Evolutionary conservation across 192 early-diverging fungal species (phyloP).

Genomic region (Polychytrium aggregatum): DNA sequence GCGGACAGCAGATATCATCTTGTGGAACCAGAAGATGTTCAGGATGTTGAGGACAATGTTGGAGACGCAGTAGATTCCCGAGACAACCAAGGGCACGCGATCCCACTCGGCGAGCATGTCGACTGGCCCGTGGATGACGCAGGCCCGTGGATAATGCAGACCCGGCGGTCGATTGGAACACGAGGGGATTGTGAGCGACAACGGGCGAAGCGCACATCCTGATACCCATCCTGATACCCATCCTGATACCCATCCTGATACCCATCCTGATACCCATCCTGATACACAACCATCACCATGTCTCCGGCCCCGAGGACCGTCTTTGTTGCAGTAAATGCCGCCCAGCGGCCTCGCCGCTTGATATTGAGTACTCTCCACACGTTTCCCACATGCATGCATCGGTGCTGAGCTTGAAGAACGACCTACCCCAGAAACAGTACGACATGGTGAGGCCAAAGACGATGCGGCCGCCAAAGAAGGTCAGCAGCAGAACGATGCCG

Average conservation of each 20-base stretch:
- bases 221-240: too few species aligned
- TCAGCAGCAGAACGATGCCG: conserved; percentile 59
- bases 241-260: too few species aligned
- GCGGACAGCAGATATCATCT: conserved; percentile 25
- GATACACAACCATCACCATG: too few species aligned
- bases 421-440: conserved; percentile 45
- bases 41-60: conserved; percentile 52
- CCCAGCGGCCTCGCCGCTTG: too few species aligned
- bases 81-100: conserved; percentile 10
- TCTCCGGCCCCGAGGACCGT: too few species aligned
- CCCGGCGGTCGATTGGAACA: not conserved
- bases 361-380: too few species aligned
- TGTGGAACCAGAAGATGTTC: conserved; percentile 46
- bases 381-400: too few species aligned
- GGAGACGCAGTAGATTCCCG: conserved; percentile 38
- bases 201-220: too few species aligned
- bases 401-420: too few species aligned
- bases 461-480: conserved; percentile 68
- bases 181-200: not conserved
- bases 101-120: conserved; percentile 5
- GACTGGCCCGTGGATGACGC: conserved; percentile 5
- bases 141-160: not conserved
- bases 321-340: too few species aligned
- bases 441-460: conserved; percentile 72
- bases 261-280: too few species aligned